Evolutionary conservation across 306 rosid genomes (phyloP).

Genomic region (Ormosia semicastrata): DNA sequence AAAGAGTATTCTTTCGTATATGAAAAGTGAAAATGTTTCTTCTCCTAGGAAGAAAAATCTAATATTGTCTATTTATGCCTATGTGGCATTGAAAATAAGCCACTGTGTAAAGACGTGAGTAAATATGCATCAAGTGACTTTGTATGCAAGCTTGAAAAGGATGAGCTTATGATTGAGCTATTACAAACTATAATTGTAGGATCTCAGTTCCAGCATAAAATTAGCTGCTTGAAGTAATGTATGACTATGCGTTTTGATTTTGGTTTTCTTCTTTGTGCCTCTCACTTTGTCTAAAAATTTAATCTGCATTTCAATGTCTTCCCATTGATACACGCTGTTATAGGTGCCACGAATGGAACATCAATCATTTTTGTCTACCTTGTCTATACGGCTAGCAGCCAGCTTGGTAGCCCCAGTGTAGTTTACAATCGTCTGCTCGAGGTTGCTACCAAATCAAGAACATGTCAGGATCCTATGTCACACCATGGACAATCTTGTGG

Average conservation of each 20-base stretch:
- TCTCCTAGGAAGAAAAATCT: too few relatives aligned
- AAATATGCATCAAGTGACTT: too few relatives aligned
- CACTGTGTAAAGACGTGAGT: too few relatives aligned
- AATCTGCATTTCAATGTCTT: neutral
- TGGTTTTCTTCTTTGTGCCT: neutral
- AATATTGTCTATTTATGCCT: too few relatives aligned
- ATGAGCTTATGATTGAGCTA: too few relatives aligned
- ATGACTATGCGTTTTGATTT: neutral
- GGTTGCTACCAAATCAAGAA: conserved; percentile 76
- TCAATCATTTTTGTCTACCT: conserved; percentile 75
- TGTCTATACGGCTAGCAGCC: conserved; percentile 73
- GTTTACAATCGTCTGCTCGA: conserved; percentile 62
- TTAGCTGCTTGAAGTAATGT: neutral
- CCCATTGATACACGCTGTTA: neutral
- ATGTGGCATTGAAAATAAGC: too few relatives aligned
- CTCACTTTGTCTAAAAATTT: neutral
- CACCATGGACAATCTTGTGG: conserved; percentile 94
- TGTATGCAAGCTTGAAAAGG: too few relatives aligned
- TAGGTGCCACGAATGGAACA: neutral
- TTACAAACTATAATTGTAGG: too few relatives aligned
- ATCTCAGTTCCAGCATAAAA: too few relatives aligned
- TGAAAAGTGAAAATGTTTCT: too few relatives aligned
- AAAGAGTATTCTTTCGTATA: too few relatives aligned
- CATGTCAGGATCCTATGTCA: conserved; percentile 72
- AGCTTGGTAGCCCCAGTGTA: conserved; percentile 81